Conservation (phyloP, 192 early-diverging fungal genomes). For the Linnemannia zychae region DNA sequence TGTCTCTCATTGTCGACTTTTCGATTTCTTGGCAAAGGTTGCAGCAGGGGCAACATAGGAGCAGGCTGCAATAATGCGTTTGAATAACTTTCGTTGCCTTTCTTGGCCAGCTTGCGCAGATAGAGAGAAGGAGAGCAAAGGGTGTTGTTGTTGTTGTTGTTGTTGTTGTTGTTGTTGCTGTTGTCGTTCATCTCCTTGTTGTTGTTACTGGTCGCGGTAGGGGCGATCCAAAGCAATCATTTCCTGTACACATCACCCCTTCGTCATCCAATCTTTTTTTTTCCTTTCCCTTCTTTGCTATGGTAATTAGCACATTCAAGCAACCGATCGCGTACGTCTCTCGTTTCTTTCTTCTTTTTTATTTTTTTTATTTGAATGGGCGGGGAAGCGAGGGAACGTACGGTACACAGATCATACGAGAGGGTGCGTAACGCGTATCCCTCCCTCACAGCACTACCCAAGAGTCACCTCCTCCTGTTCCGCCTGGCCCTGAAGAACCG, state of each 20-base stretch:
- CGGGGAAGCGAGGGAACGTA: neutral
- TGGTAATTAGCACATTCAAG: neutral
- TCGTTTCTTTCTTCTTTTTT: neutral
- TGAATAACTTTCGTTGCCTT: neutral
- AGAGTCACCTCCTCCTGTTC: conserved; percentile 3
- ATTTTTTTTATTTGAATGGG: neutral
- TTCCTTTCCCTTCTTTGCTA: neutral
- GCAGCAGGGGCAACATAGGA: no score
- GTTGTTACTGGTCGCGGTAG: no score
- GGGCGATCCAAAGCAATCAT: neutral
- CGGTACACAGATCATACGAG: neutral
- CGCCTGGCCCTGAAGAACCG: conserved; percentile 2
- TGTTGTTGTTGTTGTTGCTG: no score
- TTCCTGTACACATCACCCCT: neutral
- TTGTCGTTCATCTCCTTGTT: no score
- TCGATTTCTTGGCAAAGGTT: conserved; percentile 8
- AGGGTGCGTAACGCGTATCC: neutral
- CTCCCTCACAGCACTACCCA: conserved; percentile 17
- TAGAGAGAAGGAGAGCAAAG: neutral
- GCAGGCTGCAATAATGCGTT: no score
- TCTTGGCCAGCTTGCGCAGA: neutral
- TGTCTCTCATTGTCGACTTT: neutral
- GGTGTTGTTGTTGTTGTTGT: no score
- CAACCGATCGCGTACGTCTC: neutral
- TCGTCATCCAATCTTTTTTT: neutral